Base-by-base conservation (phyloP, 306 rosid species). In the Sicyos baderoa region DNA sequence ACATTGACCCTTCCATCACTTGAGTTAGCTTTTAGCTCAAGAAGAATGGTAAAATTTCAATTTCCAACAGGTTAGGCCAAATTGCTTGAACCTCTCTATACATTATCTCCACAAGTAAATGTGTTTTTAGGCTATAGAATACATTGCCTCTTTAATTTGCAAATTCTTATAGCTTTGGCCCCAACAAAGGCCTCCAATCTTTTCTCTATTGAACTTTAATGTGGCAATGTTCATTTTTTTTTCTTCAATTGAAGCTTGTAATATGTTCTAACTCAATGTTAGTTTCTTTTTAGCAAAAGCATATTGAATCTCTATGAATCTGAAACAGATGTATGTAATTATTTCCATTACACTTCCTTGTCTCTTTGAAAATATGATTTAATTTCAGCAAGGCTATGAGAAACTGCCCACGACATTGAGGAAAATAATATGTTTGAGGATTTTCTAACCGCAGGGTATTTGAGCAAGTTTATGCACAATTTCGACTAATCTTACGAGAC, bases 1-100 rank as follows among this genome's bases (percentile, higher is more conserved):
- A 86, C 74, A 83, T 72, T 53, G 88, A 85, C 57, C 62, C 63
- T 51, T 78, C 79, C 22, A 72, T 72, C 74, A 82, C 84, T 57
- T 84, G 86, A 70, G 49, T 71, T 21, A 63, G 35, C 17, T 12
- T 13, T 19, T 68, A 64, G 74, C 78, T 80, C 75, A 75, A 70
- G 83, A 70, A 60, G 73, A 71, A 77, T 73, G 84, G 79, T 71
- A 78, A 67, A 37, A 37, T 37, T 37, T 37, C 50, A 15, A 75
- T 76, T 74, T 76, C 77, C 77, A 78, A 75, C 74, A 35, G 75
- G 83, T 45, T 69, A 75, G 68, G 68, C 74, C 82, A 78, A 76
- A 68, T 70, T 76, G 72, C 56, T 79, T 75, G 82, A 67, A 76
- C 75, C 83, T 40, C 83, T 40, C 79, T 78, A 75, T 72, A 80